Evolutionary conservation across 768 basidiomycete genomes (phyloP).

Genomic region (Tulasnella sp.): DNA sequence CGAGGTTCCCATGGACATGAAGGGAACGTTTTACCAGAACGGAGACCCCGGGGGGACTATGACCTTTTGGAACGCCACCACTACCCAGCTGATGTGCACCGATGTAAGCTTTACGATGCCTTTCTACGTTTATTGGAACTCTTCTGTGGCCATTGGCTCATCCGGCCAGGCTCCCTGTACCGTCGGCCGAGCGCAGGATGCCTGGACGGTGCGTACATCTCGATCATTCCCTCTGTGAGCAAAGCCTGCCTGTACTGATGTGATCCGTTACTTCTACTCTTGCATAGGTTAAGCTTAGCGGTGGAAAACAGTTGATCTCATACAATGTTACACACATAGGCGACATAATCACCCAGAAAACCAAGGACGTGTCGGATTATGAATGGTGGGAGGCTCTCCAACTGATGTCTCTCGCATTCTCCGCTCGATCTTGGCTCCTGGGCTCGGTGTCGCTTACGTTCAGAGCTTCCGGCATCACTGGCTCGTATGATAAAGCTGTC

Average conservation of each 20-base stretch:
- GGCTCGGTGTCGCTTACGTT: neutral
- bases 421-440: neutral
- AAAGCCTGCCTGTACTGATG: neutral
- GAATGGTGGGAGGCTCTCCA: neutral
- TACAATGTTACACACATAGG: neutral
- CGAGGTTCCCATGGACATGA: neutral
- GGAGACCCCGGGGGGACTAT: neutral
- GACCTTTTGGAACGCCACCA: neutral
- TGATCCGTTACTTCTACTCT: neutral
- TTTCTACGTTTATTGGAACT: neutral
- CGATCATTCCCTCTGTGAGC: neutral
- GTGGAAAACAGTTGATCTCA: neutral
- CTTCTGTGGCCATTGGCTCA: neutral
- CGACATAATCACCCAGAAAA: neutral
- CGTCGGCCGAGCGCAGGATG: neutral
- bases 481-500: neutral
- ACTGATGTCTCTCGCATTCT: neutral
- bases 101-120: neutral
- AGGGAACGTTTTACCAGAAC: neutral
- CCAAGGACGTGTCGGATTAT: neutral
- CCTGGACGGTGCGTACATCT: neutral
- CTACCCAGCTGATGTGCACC: neutral
- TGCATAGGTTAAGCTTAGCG: neutral
- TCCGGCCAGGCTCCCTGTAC: neutral
- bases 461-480: neutral